phyloP scores from a whole-genome alignment of 352 stramenopile genomes.

The Thraustotheca clavata region DNA sequence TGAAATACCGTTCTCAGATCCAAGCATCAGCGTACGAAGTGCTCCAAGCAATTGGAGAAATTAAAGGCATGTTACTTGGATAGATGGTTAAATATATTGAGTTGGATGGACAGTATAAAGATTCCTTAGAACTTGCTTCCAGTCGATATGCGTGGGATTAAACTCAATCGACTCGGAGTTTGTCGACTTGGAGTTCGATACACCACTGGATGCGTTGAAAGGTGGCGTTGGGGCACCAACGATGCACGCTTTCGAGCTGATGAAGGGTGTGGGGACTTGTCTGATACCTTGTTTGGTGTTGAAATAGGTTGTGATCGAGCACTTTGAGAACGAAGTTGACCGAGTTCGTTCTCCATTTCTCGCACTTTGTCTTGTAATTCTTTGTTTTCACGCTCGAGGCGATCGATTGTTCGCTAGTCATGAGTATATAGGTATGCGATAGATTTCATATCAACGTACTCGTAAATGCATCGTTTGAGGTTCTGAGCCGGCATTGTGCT shows the following conservation, averaged over 20 bases:
- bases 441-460: too few relatives aligned
- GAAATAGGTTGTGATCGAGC: background rate
- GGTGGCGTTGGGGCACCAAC: background rate
- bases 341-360: conserved; percentile 22
- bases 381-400: conserved; percentile 28
- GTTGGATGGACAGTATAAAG: background rate
- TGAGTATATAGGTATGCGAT: background rate
- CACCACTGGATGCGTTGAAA: background rate
- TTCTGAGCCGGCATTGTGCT: conserved; percentile 7
- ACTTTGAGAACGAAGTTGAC: background rate
- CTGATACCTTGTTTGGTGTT: background rate
- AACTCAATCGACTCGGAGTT: background rate
- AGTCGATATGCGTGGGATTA: background rate
- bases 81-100: background rate
- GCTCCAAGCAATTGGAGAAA: background rate
- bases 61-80: conserved; percentile 17
- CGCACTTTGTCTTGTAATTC: conserved; percentile 27
- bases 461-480: conserved; percentile 27
- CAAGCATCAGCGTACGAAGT: conserved; percentile 6
- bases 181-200: background rate
- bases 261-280: background rate
- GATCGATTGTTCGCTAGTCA: conserved; percentile 14
- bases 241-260: background rate
- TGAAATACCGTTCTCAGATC: conserved; percentile 20
- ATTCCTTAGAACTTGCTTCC: background rate